A percentile compares a stretch with the other conserved stretches of the same genome.
Evolutionary conservation across 805 yeast species (phyloP).

Genomic region (Candida andamanensis): DNA sequence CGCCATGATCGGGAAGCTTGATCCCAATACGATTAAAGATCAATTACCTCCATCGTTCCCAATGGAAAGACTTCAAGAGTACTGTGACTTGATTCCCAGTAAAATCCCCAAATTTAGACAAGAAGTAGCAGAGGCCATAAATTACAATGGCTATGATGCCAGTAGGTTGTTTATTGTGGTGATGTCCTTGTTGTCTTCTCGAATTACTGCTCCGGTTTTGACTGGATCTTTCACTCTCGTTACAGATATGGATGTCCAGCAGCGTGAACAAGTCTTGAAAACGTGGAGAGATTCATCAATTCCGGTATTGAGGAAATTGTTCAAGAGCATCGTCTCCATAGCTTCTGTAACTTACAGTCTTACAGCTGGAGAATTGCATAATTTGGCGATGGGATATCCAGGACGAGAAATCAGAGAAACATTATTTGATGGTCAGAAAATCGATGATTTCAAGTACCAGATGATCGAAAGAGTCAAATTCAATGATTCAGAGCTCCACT

Average conservation of each 20-base stretch:
- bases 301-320: slow-evolving; percentile 28
- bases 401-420: slow-evolving; percentile 23
- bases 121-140: slow-evolving; percentile 11
- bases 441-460: slow-evolving; percentile 23
- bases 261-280: slow-evolving; percentile 27
- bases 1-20: slow-evolving; percentile 28
- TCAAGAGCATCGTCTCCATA: slow-evolving; percentile 22
- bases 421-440: slow-evolving; percentile 21
- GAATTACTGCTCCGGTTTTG: slow-evolving; percentile 26
- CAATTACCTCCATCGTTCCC: slow-evolving; percentile 22
- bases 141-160: slow-evolving; percentile 13
- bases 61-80: slow-evolving; percentile 23
- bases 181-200: slow-evolving; percentile 23
- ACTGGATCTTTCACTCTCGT: slow-evolving; percentile 31
- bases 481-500: slow-evolving; percentile 24
- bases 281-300: slow-evolving; percentile 41
- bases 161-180: slow-evolving; percentile 19
- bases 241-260: slow-evolving; percentile 29
- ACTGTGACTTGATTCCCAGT: slow-evolving; percentile 25
- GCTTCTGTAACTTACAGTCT: slow-evolving; percentile 20
- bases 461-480: slow-evolving; percentile 26
- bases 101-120: slow-evolving; percentile 23
- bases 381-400: slow-evolving; percentile 36
- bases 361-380: slow-evolving; percentile 28
- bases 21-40: slow-evolving; percentile 22